Evolutionary conservation across 306 rosid genomes (phyloP), one percentile per base, ranked within the genome.

Genomic region (Neltuma alba): DNA sequence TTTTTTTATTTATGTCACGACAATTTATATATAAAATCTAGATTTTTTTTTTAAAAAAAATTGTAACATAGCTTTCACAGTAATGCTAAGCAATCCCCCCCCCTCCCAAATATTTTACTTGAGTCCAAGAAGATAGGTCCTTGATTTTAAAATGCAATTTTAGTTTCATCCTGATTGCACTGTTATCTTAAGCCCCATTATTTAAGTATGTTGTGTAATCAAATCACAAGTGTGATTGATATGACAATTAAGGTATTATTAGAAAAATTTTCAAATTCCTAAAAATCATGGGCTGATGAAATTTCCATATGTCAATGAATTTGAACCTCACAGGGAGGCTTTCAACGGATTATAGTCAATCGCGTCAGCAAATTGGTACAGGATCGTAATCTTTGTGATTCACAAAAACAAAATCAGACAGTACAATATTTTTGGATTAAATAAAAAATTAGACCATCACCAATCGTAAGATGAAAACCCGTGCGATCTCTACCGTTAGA

Each of bases 291-390:
- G 75, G 77, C 15, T 61, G n/a, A 50, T 44, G 13, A 30, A 62
- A 20, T 14, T 52, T 40, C 81, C 90, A 83, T 81, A 81, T 86
- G 91, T 80, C 61, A 1, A 25, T 79, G 47, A 41, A 45, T 21
- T 27, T 75, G 68, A 10, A 34, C 83, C 79, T 69, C 80, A 69
- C 37, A 78, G 48, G 33, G 54, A 70, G 78, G 72, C 81, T 79
- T 79, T 79, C 89, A 79, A 79, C 85, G 80, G 81, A 23, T 60
- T 48, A 3, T 36, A 30, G 82, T 27, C 38, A 9, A 14, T 77
- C 86, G 86, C 74, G 88, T 82, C 88, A 87, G 79, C 82, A 76
- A 69, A 15, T 42, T 83, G 71, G 81, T 83, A 83, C 77, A 88
- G 82, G 60, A 34, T 3, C 27, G 30, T 25, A 5, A 50, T 27